Evolutionary conservation across 352 stramenopile genomes (phyloP).

Genomic region (Phytophthora ohioensis): DNA sequence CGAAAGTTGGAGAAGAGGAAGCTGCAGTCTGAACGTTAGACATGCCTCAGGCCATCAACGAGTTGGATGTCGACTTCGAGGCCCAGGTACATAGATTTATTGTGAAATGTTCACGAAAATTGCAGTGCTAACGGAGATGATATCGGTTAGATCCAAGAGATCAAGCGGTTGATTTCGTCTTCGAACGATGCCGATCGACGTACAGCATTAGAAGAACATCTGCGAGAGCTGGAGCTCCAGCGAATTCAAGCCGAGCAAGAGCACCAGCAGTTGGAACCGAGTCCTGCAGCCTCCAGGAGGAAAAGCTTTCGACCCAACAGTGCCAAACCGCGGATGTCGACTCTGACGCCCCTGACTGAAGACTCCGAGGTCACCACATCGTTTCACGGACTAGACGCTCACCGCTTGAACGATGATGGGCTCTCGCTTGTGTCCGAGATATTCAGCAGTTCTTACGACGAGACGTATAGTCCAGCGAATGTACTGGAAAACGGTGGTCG

Average conservation of each 20-base stretch:
- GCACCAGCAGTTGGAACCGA: slow-evolving; percentile 15
- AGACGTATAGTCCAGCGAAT: slow-evolving; percentile 53
- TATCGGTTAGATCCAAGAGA: slow-evolving; percentile 72
- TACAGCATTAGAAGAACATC: slow-evolving; percentile 69
- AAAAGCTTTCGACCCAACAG: slow-evolving; percentile 80
- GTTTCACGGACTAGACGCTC: slow-evolving; percentile 52
- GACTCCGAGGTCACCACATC: slow-evolving; percentile 69
- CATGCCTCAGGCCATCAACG: slow-evolving; percentile 73
- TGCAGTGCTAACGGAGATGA: slow-evolving; percentile 14
- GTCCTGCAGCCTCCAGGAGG: slow-evolving; percentile 27
- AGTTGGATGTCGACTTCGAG: slow-evolving; percentile 75
- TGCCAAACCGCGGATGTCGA: slow-evolving; percentile 64
- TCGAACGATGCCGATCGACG: slow-evolving; percentile 70
- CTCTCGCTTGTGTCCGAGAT: slow-evolving; percentile 65
- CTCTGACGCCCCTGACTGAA: slow-evolving; percentile 65
- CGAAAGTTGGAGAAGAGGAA: slow-evolving; percentile 4
- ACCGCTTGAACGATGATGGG: slow-evolving; percentile 45
- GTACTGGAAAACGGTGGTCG: slow-evolving; percentile 61
- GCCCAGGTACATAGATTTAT: slow-evolving; percentile 51
- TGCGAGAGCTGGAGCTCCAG: slow-evolving; percentile 69
- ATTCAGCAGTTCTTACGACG: slow-evolving; percentile 73
- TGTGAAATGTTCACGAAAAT: neutral
- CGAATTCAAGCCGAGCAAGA: slow-evolving; percentile 58
- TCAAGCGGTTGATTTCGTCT: slow-evolving; percentile 77
- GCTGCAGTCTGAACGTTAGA: slow-evolving; percentile 2